A percentile compares a stretch with the other conserved stretches of the same genome.
phyloP scores from a whole-genome alignment of 2,329 filamentous ascomycete species.

The Didymella sp. region DNA sequence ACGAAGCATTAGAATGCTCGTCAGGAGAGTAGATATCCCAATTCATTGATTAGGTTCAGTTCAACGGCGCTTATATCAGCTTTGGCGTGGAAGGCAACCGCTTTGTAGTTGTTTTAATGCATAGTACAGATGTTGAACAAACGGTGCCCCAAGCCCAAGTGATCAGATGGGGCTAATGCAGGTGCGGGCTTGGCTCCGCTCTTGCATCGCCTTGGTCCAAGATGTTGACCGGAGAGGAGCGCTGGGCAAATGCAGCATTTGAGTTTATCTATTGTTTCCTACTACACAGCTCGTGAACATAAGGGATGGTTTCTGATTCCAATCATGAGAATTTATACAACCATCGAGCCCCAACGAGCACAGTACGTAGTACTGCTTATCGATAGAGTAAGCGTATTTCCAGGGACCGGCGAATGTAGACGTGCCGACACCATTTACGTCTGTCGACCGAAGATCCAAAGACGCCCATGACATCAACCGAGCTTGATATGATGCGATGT shows the following conservation, averaged over 20 bases:
- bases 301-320: too few relatives aligned
- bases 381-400: neutral
- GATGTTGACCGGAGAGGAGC: neutral
- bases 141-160: neutral
- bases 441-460: neutral
- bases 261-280: neutral
- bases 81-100: neutral
- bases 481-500: neutral
- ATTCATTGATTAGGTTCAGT: constrained; percentile 24
- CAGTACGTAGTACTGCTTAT: neutral
- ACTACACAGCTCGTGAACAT: too few relatives aligned
- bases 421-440: constrained; percentile 1
- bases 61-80: constrained; percentile 22
- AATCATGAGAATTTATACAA: too few relatives aligned
- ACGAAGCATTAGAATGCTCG: constrained; percentile 26
- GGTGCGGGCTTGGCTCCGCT: constrained; percentile 19
- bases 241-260: neutral
- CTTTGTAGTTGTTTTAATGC: constrained; percentile 12
- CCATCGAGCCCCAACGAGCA: too few relatives aligned
- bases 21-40: constrained; percentile 39
- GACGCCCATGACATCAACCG: neutral
- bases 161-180: constrained; percentile 19
- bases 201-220: neutral
- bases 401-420: neutral
- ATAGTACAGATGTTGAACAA: neutral